Conservation (phyloP, 225 moss, liverwort and hornwort genomes). For the Polytrichum commune region DNA sequence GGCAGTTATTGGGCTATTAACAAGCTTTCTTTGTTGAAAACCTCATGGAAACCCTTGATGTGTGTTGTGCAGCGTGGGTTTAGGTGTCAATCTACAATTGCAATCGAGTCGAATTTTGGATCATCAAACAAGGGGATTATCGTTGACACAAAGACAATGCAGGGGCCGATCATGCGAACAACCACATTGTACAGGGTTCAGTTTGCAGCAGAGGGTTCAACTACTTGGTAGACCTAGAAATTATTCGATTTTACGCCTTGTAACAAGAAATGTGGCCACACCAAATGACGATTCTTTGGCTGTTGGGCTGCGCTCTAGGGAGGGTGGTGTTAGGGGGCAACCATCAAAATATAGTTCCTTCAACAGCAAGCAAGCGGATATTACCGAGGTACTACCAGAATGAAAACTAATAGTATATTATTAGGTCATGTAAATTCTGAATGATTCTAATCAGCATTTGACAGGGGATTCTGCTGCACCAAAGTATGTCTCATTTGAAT, state of each 20-base stretch:
- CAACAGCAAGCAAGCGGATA: constrained; percentile 12
- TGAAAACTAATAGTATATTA: not conserved
- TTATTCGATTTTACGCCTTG: not conserved
- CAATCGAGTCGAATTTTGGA: not conserved
- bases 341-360: constrained; percentile 12
- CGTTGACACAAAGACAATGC: not conserved
- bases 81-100: constrained; percentile 3
- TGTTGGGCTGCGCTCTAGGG: constrained; percentile 21
- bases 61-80: constrained; percentile 1
- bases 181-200: not conserved
- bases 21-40: too few relatives aligned
- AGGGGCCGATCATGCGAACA: not conserved
- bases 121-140: not conserved
- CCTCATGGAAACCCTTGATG: too few relatives aligned
- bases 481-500: too few relatives aligned
- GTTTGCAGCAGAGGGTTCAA: not conserved
- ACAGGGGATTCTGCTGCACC: too few relatives aligned
- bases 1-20: too few relatives aligned
- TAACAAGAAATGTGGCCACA: constrained; percentile 17
- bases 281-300: constrained; percentile 22
- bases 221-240: not conserved
- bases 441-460: too few relatives aligned
- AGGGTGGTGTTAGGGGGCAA: constrained; percentile 8
- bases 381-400: constrained; percentile 24
- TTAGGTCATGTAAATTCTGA: not conserved